Conservation (phyloP, 768 basidiomycete species). For the Hebeloma cylindrosporum region DNA sequence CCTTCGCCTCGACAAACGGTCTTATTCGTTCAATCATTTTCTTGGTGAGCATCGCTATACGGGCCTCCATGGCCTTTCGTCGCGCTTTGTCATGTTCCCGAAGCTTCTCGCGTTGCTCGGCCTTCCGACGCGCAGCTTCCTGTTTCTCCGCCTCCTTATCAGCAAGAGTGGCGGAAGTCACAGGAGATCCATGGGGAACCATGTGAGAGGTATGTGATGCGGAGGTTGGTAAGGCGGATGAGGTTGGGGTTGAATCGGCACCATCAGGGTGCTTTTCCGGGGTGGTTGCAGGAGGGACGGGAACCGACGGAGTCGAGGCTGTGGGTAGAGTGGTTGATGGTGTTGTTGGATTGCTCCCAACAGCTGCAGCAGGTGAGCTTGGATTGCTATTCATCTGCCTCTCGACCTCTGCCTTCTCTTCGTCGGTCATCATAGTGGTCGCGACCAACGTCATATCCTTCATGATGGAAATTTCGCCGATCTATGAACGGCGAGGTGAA, state of each 20-base stretch:
- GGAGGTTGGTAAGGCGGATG: constrained; percentile 2
- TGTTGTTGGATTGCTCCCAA: background rate
- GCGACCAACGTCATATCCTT: constrained; percentile 89
- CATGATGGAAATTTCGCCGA: constrained; percentile 95
- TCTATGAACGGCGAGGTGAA: constrained; percentile 45
- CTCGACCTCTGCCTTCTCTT: constrained; percentile 88
- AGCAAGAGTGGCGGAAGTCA: constrained; percentile 23
- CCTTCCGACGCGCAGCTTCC: constrained; percentile 56
- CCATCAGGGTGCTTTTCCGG: background rate
- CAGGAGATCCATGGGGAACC: constrained; percentile 21
- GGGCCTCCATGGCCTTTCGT: constrained; percentile 73
- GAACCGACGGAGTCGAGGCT: constrained; percentile 12
- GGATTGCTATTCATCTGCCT: constrained; percentile 51
- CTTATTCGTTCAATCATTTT: constrained; percentile 85
- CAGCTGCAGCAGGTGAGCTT: constrained; percentile 7
- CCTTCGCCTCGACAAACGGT: constrained; percentile 88
- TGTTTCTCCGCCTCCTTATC: constrained; percentile 42
- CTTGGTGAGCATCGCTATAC: constrained; percentile 68
- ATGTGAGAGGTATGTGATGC: constrained; percentile 17
- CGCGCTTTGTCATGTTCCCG: constrained; percentile 81
- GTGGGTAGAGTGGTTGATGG: constrained; percentile 8
- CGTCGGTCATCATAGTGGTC: constrained; percentile 86
- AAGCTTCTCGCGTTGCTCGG: constrained; percentile 85
- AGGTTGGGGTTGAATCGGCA: background rate
- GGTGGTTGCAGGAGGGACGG: constrained; percentile 12